phyloP scores from a whole-genome alignment of 1,284 basidiomycete genomes.

The Pseudozyma sp. region DNA sequence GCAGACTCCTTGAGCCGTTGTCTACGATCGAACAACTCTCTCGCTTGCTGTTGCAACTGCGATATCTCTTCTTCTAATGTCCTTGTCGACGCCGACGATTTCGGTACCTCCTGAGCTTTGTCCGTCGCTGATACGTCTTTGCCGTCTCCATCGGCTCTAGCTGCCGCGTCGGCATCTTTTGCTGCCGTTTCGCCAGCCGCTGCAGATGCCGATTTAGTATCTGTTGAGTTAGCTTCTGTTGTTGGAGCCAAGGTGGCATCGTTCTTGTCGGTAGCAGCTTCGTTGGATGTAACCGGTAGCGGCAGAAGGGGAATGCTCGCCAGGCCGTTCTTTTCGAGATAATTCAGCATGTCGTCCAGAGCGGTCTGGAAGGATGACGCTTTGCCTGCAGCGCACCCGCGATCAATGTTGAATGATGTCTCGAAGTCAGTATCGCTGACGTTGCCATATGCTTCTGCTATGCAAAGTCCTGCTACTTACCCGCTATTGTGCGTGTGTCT shows the following conservation, averaged over 20 bases:
- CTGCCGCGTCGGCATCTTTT: background rate
- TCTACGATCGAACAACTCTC: slow-evolving; percentile 31
- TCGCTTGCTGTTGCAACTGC: slow-evolving; percentile 25
- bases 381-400: background rate
- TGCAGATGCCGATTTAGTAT: background rate
- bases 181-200: background rate
- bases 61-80: slow-evolving; percentile 8
- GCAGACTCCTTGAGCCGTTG: slow-evolving; percentile 39
- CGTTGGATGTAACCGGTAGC: background rate
- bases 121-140: background rate
- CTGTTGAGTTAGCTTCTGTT: no score
- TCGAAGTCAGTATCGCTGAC: no score
- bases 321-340: slow-evolving; percentile 38
- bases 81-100: no score
- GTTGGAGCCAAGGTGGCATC: background rate
- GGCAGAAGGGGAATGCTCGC: slow-evolving; percentile 25
- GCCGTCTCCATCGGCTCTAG: background rate
- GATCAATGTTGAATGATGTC: no score
- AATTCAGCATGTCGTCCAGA: slow-evolving; percentile 7
- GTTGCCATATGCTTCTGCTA: no score
- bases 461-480: no score
- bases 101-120: background rate
- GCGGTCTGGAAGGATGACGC: slow-evolving; percentile 15
- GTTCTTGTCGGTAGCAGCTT: background rate
- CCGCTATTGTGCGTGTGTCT: no score